Conservation (phyloP, 192 early-diverging fungal genomes). For the Cetraspora pellucida region DNA sequence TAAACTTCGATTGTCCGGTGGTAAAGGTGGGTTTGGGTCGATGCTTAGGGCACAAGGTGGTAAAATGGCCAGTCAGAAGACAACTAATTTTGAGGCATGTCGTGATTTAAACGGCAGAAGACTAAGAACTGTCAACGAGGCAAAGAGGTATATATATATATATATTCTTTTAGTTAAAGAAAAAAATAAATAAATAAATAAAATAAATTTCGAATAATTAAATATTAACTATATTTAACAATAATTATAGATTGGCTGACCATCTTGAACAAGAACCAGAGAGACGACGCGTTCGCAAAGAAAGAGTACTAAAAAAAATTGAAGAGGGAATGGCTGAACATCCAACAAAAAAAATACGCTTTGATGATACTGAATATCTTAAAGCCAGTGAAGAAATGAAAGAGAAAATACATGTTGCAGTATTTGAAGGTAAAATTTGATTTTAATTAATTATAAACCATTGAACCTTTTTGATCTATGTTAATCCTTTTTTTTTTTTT, state of each 20-base stretch:
- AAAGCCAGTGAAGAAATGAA: conserved; percentile 67
- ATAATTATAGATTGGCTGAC: conserved; percentile 61
- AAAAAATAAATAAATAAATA: too few species aligned
- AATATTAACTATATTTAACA: neutral
- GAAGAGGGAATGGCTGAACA: conserved; percentile 64
- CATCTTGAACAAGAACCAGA: conserved; percentile 70
- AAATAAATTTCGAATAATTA: neutral
- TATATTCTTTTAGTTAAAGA: too few species aligned
- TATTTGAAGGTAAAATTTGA: conserved; percentile 37
- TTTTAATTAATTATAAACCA: neutral
- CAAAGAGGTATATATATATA: conserved; percentile 68
- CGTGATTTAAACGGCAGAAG: conserved; percentile 90
- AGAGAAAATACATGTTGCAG: conserved; percentile 61
- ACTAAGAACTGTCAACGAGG: conserved; percentile 87
- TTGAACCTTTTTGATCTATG: too few species aligned
- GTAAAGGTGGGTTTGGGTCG: conserved; percentile 98
- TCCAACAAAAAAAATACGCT: conserved; percentile 71
- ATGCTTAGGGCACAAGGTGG: conserved; percentile 92
- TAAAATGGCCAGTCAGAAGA: conserved; percentile 84
- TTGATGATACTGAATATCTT: conserved; percentile 81
- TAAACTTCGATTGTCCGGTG: conserved; percentile 65
- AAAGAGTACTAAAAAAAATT: conserved; percentile 74
- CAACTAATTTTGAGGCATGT: conserved; percentile 91
- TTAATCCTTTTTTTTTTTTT: too few species aligned
- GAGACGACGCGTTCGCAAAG: conserved; percentile 62